A percentile compares a stretch with the other conserved stretches of the same genome.
Conservation (phyloP, 2,329 filamentous ascomycete species). For the Davidsoniella neocaledoniae region DNA sequence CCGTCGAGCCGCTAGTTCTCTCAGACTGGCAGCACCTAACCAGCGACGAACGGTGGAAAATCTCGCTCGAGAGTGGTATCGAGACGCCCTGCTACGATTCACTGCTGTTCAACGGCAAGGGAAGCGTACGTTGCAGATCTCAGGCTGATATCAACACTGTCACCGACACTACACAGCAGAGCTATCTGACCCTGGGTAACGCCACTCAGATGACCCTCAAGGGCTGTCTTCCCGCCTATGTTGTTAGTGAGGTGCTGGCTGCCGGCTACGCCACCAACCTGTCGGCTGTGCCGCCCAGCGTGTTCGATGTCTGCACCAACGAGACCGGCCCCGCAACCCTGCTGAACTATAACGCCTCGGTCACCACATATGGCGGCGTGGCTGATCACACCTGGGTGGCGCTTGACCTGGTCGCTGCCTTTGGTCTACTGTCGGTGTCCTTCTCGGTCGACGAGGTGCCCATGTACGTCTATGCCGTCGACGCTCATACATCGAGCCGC, state of each 20-base stretch:
- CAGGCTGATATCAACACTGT: conserved; percentile 26
- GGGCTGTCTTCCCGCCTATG: conserved; percentile 18
- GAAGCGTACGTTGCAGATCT: conserved; percentile 33
- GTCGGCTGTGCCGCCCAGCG: conserved; percentile 23
- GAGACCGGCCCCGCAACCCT: conserved; percentile 26
- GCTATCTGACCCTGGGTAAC: conserved; percentile 17
- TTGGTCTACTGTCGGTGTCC: conserved; percentile 27
- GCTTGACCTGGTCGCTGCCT: conserved; percentile 36
- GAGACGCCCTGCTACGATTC: conserved; percentile 42
- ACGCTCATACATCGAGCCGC: conserved; percentile 36
- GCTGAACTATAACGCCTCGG: conserved; percentile 23
- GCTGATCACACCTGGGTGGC: conserved; percentile 29
- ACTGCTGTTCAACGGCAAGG: conserved; percentile 45
- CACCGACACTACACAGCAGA: conserved; percentile 19
- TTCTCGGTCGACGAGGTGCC: conserved; percentile 35
- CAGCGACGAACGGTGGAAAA: conserved; percentile 29
- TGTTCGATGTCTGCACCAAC: conserved; percentile 30
- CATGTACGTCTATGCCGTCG: conserved; percentile 37
- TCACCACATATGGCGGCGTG: neutral
- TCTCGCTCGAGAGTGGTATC: conserved; percentile 27
- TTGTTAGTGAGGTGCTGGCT: conserved; percentile 7
- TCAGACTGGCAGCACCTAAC: conserved; percentile 40
- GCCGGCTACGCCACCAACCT: conserved; percentile 8
- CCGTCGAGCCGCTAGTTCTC: conserved; percentile 31
- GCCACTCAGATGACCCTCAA: conserved; percentile 25